phyloP scores from a whole-genome alignment of 2,329 filamentous ascomycete species.

The Grosmannia clavigera region DNA sequence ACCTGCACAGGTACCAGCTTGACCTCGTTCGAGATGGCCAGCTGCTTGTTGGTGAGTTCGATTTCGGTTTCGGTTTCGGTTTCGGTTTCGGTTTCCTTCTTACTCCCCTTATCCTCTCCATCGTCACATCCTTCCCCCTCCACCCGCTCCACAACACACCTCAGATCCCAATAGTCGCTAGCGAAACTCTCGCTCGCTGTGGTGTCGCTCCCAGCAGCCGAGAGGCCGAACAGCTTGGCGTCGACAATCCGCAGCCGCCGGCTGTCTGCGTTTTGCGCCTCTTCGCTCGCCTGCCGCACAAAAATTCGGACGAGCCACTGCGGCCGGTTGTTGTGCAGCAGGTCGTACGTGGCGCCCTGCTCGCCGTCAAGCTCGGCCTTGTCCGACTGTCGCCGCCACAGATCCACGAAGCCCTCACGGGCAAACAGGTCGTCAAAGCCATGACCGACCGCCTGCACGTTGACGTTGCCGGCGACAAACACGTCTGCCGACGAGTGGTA shows the following conservation, averaged over 20 bases:
- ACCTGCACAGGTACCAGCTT: slow-evolving; percentile 19
- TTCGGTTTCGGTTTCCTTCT: neutral
- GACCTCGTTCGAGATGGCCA: slow-evolving; percentile 8
- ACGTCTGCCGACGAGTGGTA: slow-evolving; percentile 24
- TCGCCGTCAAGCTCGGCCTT: slow-evolving; percentile 26
- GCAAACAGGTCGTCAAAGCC: slow-evolving; percentile 34
- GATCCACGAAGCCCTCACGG: slow-evolving; percentile 36
- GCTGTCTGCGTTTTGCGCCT: slow-evolving; percentile 9
- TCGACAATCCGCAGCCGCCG: slow-evolving; percentile 24
- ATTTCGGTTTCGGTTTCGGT: neutral
- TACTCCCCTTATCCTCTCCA: neutral
- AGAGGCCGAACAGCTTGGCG: slow-evolving; percentile 48
- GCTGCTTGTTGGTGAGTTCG: neutral
- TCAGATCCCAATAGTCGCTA: slow-evolving; percentile 49
- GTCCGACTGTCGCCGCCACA: slow-evolving; percentile 33
- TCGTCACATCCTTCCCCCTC: neutral
- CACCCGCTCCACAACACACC: slow-evolving; percentile 25
- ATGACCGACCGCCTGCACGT: slow-evolving; percentile 31
- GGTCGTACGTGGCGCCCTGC: slow-evolving; percentile 53
- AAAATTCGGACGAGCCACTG: slow-evolving; percentile 56
- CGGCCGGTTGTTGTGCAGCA: slow-evolving; percentile 42
- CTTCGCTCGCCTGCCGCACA: slow-evolving; percentile 21
- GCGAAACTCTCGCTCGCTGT: slow-evolving; percentile 18
- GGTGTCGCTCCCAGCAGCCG: slow-evolving; percentile 7
- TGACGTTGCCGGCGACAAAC: slow-evolving; percentile 53